Base-by-base conservation (phyloP, 2,329 filamentous ascomycete species). In the Pseudogymnoascus sp. region DNA sequence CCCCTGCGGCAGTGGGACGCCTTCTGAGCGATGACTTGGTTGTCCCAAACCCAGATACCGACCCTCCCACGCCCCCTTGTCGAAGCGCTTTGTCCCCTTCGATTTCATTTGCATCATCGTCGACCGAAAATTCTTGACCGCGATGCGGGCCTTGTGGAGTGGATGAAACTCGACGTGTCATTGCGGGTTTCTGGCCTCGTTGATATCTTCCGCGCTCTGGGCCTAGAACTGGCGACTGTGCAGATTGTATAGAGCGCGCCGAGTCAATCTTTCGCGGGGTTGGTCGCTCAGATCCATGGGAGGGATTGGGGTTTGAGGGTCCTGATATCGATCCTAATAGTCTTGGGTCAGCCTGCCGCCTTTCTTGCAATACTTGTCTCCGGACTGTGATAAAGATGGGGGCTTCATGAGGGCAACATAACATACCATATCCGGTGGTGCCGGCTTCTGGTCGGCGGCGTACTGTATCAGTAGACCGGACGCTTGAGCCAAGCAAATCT, bases 61-160 rank as follows among this genome's bases (percentile, higher is more conserved):
- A 31, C 21, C 65, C 60, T 19, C 43, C 37, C 16, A 69, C 66
- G 54, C 72, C 68, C 68, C 76, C 68, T 68, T 79, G 75, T 64
- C 84, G 79, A 68, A 82, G 79, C 65, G 75, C 79, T 51, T 77
- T 77, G 71, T 92, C 90, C 67, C 85, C 84, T 72, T 90, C 87
- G 19, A 96, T 86, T 75, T 97, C 93, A 68, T 86, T 83, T 23
- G 87, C 80, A 72, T 92, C 92, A 74, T 98, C 93, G 73, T 98
- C 93, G 60, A 91, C 91, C 0, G 93, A 97, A 77, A 96, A 98
- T 66, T 93, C 82, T 67, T 90, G 90, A 31, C 93, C 90, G 63
- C 91, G 88, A 73, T 93, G 86, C 2, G 92, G 92, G 43, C 86
- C 86, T 71, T 85, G 81, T 21, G 74, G 76, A 64, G 84, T 90